Percentiles rank a stretch among this genome's conserved stretches.
Conservation (phyloP, 2,329 filamentous ascomycete species). For the Aspergillus transmontanensis region DNA sequence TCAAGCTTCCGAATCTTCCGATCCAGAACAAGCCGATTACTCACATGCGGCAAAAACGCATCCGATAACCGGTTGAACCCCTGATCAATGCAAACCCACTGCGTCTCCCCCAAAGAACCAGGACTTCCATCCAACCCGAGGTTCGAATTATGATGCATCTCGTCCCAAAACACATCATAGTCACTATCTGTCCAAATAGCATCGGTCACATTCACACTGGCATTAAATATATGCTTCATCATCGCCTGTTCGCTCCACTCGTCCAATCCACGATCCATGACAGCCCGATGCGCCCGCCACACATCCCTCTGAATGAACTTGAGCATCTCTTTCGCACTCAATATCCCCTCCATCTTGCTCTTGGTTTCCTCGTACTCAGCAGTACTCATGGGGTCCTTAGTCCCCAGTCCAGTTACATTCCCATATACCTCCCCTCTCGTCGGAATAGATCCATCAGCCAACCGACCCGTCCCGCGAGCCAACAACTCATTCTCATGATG, state of each 20-base stretch:
- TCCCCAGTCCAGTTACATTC: conserved; percentile 15
- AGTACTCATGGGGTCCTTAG: conserved; percentile 17
- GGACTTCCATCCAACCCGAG: conserved; percentile 32
- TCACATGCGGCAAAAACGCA: conserved; percentile 39
- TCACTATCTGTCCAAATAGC: conserved; percentile 34
- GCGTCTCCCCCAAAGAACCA: conserved; percentile 27
- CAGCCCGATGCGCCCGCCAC: conserved; percentile 24
- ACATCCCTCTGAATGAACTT: conserved; percentile 25
- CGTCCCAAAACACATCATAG: conserved; percentile 39
- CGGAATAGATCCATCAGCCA: conserved; percentile 28
- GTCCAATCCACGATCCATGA: conserved; percentile 28
- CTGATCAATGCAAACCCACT: conserved; percentile 34
- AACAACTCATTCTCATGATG: conserved; percentile 34
- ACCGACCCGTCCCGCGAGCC: conserved; percentile 19
- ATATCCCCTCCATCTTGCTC: conserved; percentile 20
- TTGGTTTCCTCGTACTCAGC: conserved; percentile 17
- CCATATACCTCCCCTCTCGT: conserved; percentile 24
- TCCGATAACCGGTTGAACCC: conserved; percentile 40
- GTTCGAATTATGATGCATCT: conserved; percentile 38
- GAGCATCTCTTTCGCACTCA: conserved; percentile 20
- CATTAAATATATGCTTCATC: conserved; percentile 37
- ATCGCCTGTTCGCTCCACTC: conserved; percentile 30
- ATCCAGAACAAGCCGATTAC: conserved; percentile 24
- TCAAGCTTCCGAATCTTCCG: conserved; percentile 29
- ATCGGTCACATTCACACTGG: conserved; percentile 43